Percentiles rank a stretch among this genome's conserved stretches.
phyloP scores from a whole-genome alignment of 768 basidiomycete genomes.

The Boletus pseudo-olivaceus region DNA sequence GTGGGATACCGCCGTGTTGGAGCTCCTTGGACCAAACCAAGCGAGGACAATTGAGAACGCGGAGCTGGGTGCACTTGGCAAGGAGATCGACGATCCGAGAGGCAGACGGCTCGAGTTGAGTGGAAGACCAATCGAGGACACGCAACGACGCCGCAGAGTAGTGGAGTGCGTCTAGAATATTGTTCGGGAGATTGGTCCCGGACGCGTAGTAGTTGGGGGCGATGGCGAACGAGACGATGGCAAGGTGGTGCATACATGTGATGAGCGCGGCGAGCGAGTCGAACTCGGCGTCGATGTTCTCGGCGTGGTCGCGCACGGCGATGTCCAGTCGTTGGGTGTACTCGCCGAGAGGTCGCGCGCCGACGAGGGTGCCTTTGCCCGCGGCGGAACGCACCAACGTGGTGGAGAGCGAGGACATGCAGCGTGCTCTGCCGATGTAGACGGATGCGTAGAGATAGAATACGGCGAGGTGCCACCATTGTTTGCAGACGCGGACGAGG shows the following conservation, averaged over 20 bases:
- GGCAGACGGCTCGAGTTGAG: neutral
- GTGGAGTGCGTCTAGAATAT: constrained; percentile 16
- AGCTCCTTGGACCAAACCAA: constrained; percentile 10
- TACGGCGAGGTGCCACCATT: constrained; percentile 27
- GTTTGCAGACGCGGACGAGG: constrained; percentile 29
- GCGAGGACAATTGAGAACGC: constrained; percentile 8
- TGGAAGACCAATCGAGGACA: constrained; percentile 18
- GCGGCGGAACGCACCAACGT: constrained; percentile 9
- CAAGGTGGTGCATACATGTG: constrained; percentile 14
- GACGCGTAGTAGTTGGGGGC: neutral
- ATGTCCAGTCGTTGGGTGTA: constrained; percentile 27
- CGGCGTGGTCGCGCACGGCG: constrained; percentile 15
- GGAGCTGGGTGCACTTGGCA: constrained; percentile 13
- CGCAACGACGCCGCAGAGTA: constrained; percentile 14
- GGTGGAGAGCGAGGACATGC: constrained; percentile 16
- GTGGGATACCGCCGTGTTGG: neutral
- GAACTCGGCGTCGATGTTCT: neutral
- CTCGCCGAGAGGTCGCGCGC: constrained; percentile 17
- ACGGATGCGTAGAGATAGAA: constrained; percentile 25
- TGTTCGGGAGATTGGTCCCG: neutral
- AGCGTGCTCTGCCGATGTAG: constrained; percentile 17
- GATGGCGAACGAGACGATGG: constrained; percentile 19
- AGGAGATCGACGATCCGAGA: constrained; percentile 2
- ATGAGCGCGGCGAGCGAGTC: constrained; percentile 12
- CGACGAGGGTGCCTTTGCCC: constrained; percentile 8